phyloP scores from a whole-genome alignment of 2,329 filamentous ascomycete species.

The Epichloe typhina region DNA sequence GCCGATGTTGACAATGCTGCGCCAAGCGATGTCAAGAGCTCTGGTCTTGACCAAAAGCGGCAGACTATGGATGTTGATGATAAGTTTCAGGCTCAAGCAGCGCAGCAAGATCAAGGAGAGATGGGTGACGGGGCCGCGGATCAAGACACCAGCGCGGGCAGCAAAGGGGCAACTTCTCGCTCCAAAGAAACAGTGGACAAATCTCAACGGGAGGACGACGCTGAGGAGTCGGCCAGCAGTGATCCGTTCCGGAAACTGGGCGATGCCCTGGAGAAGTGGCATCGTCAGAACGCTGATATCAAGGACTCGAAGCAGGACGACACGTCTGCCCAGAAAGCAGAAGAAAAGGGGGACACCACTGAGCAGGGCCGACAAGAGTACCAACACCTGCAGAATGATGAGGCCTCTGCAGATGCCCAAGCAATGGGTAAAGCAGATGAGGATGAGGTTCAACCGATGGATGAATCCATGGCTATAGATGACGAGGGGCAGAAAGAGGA shows the following conservation, averaged over 20 bases:
- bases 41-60: conserved; percentile 52
- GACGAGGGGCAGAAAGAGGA: conserved; percentile 55
- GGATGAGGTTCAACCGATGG: conserved; percentile 73
- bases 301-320: conserved; percentile 34
- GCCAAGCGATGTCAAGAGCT: conserved; percentile 49
- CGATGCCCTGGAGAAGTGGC: conserved; percentile 85
- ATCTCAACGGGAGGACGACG: conserved; percentile 30
- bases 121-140: conserved; percentile 52
- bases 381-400: conserved; percentile 80
- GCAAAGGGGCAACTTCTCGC: conserved; percentile 43
- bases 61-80: conserved; percentile 50
- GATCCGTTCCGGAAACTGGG: conserved; percentile 91
- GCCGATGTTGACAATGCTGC: conserved; percentile 48
- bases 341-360: conserved; percentile 38
- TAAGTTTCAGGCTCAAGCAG: conserved; percentile 43
- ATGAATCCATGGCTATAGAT: conserved; percentile 81
- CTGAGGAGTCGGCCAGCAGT: conserved; percentile 30
- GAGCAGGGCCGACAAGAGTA: conserved; percentile 75
- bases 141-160: conserved; percentile 48
- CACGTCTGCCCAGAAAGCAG: conserved; percentile 18
- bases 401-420: conserved; percentile 72
- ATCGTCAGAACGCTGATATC: conserved; percentile 78
- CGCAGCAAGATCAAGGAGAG: conserved; percentile 53
- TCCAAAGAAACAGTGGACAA: conserved; percentile 35
- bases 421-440: conserved; percentile 80